Evolutionary conservation across 2,329 filamentous ascomycete species (phyloP), one percentile per base, ranked within the genome.

Genomic region (Fusarium sp.): DNA sequence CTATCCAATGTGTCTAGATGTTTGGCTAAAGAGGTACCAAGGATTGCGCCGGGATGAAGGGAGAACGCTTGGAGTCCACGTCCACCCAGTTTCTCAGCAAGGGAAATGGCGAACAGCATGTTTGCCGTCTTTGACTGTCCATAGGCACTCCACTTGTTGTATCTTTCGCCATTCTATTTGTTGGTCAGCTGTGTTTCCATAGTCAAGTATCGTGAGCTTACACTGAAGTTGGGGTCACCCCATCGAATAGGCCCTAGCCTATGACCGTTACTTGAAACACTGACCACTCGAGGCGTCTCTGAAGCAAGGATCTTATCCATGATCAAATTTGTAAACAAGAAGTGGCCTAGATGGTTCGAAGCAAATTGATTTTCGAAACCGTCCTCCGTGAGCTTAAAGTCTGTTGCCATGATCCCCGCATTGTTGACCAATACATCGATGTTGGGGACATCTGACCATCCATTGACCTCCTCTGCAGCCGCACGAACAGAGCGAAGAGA

Each of bases 61-160:
- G 58, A 55, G 14, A 67, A 73, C 2, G 58, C 48, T 20, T 62
- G 48, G 0, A 73, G 61, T 5, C 68, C 70, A 14, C 48, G 45
- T 4, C 39, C 28, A 2, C 72, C 70, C 1, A 75, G 60, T 7
- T 70, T 75, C n/a, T 73, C 30, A 6, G 73, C 72, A 6, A 75
- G 35, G 6, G 70, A 66, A 14, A 75, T 22, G 11, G 70, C 64
- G 6, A 69, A 69, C 2, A 69, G 5, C 65, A 69, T 69, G 3
- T 69, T 69, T 20, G 65, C 66, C 6, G 66, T 69, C n/a, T 69
- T 69, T 12, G 65, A 57, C n/a, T 69, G 65, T 3, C 66, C 66
- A 7, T 69, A 69, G 6, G 57, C 66, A 12, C 35, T 45, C 66
- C 66, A 69, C 10, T 22, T 69, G 14, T 69, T 36, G 35, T 69